Conservation (phyloP, 345 rosid species). For the Eucalyptus curtisii region DNA sequence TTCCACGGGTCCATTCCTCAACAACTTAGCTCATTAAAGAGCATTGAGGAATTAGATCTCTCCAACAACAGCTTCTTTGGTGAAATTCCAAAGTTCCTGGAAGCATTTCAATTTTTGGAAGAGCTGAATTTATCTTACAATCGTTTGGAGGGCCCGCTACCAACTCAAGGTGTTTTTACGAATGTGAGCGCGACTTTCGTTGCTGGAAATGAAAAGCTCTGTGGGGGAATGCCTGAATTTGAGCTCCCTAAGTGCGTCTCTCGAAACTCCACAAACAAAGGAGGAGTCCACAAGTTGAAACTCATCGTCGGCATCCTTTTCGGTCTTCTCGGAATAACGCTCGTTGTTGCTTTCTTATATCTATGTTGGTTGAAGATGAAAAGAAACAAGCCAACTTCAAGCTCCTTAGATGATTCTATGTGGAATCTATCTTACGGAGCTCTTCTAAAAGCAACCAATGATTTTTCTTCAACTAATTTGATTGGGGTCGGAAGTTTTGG, state of each 20-base stretch:
- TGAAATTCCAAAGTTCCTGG: neutral
- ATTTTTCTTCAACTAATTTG: no score
- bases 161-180: neutral
- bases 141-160: neutral
- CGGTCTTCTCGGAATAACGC: neutral
- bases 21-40: neutral
- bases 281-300: neutral
- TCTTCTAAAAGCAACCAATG: no score
- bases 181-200: neutral
- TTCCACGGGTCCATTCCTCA: neutral
- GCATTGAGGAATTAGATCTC: neutral
- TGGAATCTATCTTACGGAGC: neutral
- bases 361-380: neutral
- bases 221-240: neutral
- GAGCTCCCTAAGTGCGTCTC: neutral
- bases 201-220: neutral
- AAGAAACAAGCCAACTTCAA: accelerated
- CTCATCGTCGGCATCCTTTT: neutral
- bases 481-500: no score
- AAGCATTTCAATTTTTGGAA: neutral
- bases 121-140: neutral
- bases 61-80: neutral
- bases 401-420: neutral
- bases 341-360: accelerated
- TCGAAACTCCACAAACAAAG: neutral